Evolutionary conservation across 2,329 filamentous ascomycete species (phyloP), one percentile per base, ranked within the genome.

Genomic region (Mollisiaceae sp.): DNA sequence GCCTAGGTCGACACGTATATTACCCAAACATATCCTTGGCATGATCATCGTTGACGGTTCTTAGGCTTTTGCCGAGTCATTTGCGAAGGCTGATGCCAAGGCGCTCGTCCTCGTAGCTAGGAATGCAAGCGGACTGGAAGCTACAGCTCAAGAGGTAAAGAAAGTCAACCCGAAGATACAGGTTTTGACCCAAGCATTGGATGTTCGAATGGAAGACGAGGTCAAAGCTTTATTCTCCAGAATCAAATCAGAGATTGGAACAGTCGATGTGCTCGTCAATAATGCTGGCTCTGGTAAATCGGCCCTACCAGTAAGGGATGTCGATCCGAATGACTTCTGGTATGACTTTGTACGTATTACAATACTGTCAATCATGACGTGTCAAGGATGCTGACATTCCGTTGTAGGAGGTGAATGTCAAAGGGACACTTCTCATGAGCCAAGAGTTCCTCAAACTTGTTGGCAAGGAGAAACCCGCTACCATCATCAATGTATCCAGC

Each of bases 181-280:
- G 59, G 72, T 77, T 2, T 64, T 78, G 14, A 58, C 70, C 4
- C 64, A 75, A 2, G 45, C 72, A 0, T 66, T 72, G 2, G 78
- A 80, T 62, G 68, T 79, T 18, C 62, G 72, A 8, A 65, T 75
- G 32, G 38, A 65, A 39, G 38, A 18, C 8, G 24, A 43, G 45
- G 69, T 64, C 64, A 41, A 64, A 14, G 62, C n/a, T 5, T 41
- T 66, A 14, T 72, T 57, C 36, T 39, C 35, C 22, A 57, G 77
- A 24, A 60, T 70, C n/a, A 64, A 65, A 32, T 27, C 32, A 27
- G 55, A 59, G 61, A 83, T 82, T 67, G 79, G 79, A 36, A 77
- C 77, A 18, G 73, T 85, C n/a, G 86, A 89, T 73, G 77, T 87
- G n/a, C 77, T 89, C n/a, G 41, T 67, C 18, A 70, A 68, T 38